Base-by-base conservation (phyloP, 371 early-diverging fungal genomes). In the Ordospora pajunii region DNA sequence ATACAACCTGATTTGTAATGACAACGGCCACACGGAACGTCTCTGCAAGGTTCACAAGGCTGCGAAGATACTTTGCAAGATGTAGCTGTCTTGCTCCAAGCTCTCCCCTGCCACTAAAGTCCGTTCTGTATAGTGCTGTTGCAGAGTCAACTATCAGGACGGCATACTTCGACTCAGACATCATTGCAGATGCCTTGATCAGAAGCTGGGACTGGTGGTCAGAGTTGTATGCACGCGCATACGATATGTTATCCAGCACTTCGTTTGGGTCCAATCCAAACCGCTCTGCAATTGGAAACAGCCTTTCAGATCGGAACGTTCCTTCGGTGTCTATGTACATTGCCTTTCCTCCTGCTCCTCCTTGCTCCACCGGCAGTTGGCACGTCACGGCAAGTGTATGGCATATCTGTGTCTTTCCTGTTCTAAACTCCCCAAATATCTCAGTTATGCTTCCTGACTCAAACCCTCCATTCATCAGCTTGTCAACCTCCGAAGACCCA, bases 391-490 rank as follows among this genome's bases (percentile, higher is more conserved):
- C 93, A 17, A 96, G 84, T 70, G 92, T 96, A 80, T 96, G 97
- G 84, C 99, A 97, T 17, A 98, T 72, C 84, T 98, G 99, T 73
- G 93, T 92, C 86, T 98, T 98, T 78, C 99, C 99, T 1, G 99
- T 97, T 78, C 99, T 87, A 83, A 97, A 98, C 85, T 98, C 99
- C 23, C 99, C 99, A 89, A 96, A 98, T 1, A 98, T 87, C 82
- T 98, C 99, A 17, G 99, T 98, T 69, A 98, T 97, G 4, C 91
- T 88, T 0, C 99, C 97, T 2, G 96, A 94, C 82, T 98, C 99
- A 66, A 98, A 88, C 19, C 99, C 99, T 62, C 93, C 91, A 70
- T 93, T 94, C 14, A 98, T 87, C 21, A 95, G 87, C 78, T 92
- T 91, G 86, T 97, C 95, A 14, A 98, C 86, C 78, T 95, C 96